These are phyloP conservation scores for Hordeum pubiflorum DNA, from an alignment of 202 grass and related monocot species.

Conservation along the genomic window DNA sequence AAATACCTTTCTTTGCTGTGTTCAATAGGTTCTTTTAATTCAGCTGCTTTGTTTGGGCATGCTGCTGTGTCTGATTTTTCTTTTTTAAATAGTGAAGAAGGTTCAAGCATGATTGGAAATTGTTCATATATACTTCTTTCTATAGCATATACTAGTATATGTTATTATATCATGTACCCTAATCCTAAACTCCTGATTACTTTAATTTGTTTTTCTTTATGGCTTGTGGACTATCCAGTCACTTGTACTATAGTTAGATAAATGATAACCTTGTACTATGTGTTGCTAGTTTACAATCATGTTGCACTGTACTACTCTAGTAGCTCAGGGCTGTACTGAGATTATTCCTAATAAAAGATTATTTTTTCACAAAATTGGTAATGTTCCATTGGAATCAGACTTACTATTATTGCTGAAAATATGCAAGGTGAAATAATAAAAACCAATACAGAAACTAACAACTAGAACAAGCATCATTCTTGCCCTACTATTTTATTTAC, in stretches of 20 bases:
- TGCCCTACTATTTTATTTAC: too few species aligned
- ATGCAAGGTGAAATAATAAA: too few species aligned
- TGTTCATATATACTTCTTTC: neutral
- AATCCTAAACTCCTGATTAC: neutral
- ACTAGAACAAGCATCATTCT: too few species aligned
- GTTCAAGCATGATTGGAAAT: neutral
- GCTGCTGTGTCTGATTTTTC: neutral
- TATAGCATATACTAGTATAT: neutral
- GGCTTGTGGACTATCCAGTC: neutral
- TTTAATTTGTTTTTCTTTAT: conserved; percentile 1
- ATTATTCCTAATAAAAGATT: too few species aligned
- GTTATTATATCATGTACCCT: neutral
- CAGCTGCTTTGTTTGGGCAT: conserved; percentile 13
- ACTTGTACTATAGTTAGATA: neutral
- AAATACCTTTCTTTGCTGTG: conserved; percentile 11
- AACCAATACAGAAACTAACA: too few species aligned
- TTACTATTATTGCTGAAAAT: too few species aligned
- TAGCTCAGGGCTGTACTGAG: too few species aligned
- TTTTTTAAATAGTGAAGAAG: neutral
- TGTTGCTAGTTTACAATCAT: too few species aligned
- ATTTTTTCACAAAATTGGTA: too few species aligned
- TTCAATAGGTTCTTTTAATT: neutral
- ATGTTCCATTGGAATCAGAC: too few species aligned
- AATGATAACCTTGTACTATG: too few species aligned
- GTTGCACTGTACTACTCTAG: too few species aligned